Evolutionary conservation across 495 filamentous ascomycete genomes (phyloP).

Genomic region (Lentithecium fluviatile): DNA sequence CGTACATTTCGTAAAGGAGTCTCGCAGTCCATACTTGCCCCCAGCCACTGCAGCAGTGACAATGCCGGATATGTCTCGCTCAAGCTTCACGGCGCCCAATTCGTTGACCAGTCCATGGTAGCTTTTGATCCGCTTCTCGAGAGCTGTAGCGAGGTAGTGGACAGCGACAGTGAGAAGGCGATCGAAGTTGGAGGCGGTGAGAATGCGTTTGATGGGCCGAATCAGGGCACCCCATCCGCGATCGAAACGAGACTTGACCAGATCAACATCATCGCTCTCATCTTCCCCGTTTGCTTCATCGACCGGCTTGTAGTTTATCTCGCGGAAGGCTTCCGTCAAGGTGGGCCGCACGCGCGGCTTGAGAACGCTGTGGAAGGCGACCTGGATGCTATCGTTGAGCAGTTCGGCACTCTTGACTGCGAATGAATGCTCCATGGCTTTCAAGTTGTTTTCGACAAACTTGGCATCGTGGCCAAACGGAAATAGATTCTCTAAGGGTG

Average conservation of each 20-base stretch:
- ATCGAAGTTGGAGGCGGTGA: constrained; percentile 70
- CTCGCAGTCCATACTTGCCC: constrained; percentile 73
- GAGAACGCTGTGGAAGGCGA: constrained; percentile 83
- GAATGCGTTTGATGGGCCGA: constrained; percentile 76
- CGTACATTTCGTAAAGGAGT: constrained; percentile 72
- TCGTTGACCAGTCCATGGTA: constrained; percentile 78
- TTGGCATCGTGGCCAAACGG: constrained; percentile 72
- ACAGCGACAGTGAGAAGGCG: constrained; percentile 70
- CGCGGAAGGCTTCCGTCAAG: constrained; percentile 83
- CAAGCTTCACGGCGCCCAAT: constrained; percentile 81
- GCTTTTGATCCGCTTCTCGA: constrained; percentile 90
- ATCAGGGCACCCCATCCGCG: constrained; percentile 81
- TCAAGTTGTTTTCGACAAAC: constrained; percentile 65
- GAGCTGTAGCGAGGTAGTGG: constrained; percentile 66
- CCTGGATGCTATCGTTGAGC: constrained; percentile 74
- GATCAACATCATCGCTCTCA: constrained; percentile 40
- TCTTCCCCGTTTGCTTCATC: constrained; percentile 50
- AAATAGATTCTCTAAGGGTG: constrained; percentile 63
- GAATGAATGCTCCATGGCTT: constrained; percentile 68
- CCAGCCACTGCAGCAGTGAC: constrained; percentile 73
- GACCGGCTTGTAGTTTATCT: constrained; percentile 70
- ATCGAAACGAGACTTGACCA: constrained; percentile 74
- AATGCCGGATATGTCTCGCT: constrained; percentile 81
- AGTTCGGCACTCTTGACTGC: constrained; percentile 75
- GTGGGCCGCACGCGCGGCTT: constrained; percentile 83